Evolutionary conservation across 257 asterid species (phyloP), one percentile per base, ranked within the genome.

Genomic region (Capsicum baccatum): DNA sequence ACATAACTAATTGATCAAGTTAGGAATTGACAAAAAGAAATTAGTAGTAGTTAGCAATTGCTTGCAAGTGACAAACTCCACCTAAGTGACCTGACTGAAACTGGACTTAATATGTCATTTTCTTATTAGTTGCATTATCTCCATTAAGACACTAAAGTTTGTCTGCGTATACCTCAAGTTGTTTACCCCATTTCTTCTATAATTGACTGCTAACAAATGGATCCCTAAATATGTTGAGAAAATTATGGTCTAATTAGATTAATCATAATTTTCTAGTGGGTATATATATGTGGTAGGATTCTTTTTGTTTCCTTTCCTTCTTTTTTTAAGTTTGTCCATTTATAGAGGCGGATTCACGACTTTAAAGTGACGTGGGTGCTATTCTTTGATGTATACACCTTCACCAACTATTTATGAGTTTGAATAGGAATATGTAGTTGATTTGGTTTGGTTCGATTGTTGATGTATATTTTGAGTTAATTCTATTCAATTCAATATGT

Each of bases 11-110:
- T 21, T 52, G 48, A 52, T 26, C 33, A 26, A 2, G 26, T 76
- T 76, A 52, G 48, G 81, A 76, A 52, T 39, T 39, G 44, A 26
- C 42, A 26, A 50, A n/a, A 50, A 79, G 52, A 64, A 66, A 39
- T 1, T 47, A 47, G 58, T 44, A 37, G 48, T 19, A 54, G 50
- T 33, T 13, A 83, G 81, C 50, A 83, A 79, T 89, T 84, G 83
- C 83, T 81, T 83, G 74, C 56, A 85, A 87, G 48, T 80, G 88
- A 87, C 81, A 85, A 87, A 82, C 78, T 84, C 78, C 44, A 87
- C 81, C 88, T 85, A 78, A 87, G 48, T 76, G 89, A 85, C 80
- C 86, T 70, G 88, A 88, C 81, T 83, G 63, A 44, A 59, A 89
- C 15, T 86, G 86, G 85, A 70, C 86, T 82, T 81, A 52, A 83